Conservation (phyloP, 2,329 filamentous ascomycete species). For the Fusarium sp. region DNA sequence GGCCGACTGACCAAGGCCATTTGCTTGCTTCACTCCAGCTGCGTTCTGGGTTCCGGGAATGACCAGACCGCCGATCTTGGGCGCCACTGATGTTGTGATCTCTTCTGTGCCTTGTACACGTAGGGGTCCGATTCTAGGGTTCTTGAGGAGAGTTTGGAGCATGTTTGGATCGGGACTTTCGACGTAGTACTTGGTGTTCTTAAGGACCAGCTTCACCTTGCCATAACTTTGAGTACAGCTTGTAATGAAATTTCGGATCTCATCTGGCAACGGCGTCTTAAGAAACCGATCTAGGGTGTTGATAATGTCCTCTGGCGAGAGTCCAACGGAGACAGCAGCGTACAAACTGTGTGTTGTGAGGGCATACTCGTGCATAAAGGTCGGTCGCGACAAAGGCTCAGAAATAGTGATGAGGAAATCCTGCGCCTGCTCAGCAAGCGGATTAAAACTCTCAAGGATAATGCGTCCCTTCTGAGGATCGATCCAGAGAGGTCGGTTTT, state of each 20-base stretch:
- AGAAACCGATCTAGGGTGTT: slow-evolving; percentile 87
- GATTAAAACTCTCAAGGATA: slow-evolving; percentile 93
- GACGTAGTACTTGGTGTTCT: slow-evolving; percentile 93
- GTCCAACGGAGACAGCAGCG: slow-evolving; percentile 93
- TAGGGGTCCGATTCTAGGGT: slow-evolving; percentile 83
- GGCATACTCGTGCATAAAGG: slow-evolving; percentile 92
- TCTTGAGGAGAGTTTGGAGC: slow-evolving; percentile 86
- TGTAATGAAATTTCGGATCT: slow-evolving; percentile 81
- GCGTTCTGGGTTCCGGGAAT: slow-evolving; percentile 97
- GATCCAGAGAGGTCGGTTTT: slow-evolving; percentile 92
- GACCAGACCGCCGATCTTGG: slow-evolving; percentile 87
- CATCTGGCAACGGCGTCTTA: slow-evolving; percentile 87
- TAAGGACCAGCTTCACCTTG: slow-evolving; percentile 94
- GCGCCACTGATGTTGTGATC: slow-evolving; percentile 83
- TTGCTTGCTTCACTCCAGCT: slow-evolving; percentile 84
- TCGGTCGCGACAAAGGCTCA: slow-evolving; percentile 90
- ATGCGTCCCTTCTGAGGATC: slow-evolving; percentile 88
- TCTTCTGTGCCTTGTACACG: slow-evolving; percentile 79
- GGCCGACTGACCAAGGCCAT: slow-evolving; percentile 51
- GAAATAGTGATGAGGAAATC: slow-evolving; percentile 97
- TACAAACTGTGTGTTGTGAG: slow-evolving; percentile 94
- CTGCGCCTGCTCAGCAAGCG: slow-evolving; percentile 86
- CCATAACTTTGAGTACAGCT: slow-evolving; percentile 91
- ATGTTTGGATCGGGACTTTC: slow-evolving; percentile 91
- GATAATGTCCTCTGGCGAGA: slow-evolving; percentile 90